Conservation (phyloP, 805 yeast genomes). For the Lipomyces starkeyi region DNA sequence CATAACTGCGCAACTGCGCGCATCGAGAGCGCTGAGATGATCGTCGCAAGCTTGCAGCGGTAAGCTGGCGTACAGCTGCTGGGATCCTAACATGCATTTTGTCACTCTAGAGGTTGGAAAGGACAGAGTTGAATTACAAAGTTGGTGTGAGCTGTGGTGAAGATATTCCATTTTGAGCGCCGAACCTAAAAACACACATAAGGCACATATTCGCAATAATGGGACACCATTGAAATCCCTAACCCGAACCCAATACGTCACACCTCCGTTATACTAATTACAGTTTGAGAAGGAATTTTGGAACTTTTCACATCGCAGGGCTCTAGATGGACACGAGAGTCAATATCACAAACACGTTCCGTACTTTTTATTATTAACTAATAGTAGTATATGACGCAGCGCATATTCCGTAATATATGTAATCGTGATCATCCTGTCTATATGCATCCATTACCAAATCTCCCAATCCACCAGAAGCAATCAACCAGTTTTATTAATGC, state of each 20-base stretch:
- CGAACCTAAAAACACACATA: not conserved
- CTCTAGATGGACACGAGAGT: no score
- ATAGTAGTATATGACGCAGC: no score
- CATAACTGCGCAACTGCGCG: constrained; percentile 11
- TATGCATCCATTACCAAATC: not conserved
- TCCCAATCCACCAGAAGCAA: not conserved
- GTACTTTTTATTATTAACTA: no score
- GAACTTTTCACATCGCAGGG: no score
- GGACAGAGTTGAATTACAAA: not conserved
- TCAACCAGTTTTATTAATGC: not conserved
- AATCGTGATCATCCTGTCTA: not conserved
- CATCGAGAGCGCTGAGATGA: not conserved
- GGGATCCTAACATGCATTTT: constrained; percentile 3
- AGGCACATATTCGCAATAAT: not conserved
- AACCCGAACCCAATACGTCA: not conserved
- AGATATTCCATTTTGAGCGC: not conserved
- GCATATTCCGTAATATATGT: not conserved
- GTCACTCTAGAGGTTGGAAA: not conserved
- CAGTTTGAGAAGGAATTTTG: no score
- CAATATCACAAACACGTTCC: no score
- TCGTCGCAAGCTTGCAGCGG: not conserved
- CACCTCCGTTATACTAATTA: no score
- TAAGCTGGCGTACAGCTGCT: not conserved
- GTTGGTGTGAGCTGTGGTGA: not conserved
- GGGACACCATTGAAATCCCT: not conserved